Evolutionary conservation across 352 stramenopile genomes (phyloP).

Genomic region (Thalassiosira gravida): DNA sequence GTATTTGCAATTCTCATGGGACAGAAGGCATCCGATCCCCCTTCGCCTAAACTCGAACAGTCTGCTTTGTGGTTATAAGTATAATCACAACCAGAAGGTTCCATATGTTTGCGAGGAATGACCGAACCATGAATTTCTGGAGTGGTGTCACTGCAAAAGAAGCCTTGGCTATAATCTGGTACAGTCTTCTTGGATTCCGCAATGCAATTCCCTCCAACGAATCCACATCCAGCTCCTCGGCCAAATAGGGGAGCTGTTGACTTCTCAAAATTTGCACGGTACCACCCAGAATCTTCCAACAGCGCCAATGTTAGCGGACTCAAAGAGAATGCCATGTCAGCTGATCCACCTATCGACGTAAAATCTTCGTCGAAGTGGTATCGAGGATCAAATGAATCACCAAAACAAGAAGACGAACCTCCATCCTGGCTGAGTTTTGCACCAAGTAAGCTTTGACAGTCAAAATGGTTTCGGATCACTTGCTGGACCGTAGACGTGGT

Average conservation of each 20-base stretch:
- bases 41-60: constrained; percentile 18
- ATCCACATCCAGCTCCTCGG: constrained; percentile 39
- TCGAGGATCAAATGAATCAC: constrained; percentile 38
- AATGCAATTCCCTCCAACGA: constrained; percentile 46
- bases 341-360: constrained; percentile 14
- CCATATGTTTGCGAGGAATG: constrained; percentile 12
- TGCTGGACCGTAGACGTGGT: constrained; percentile 34
- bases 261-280: constrained; percentile 51
- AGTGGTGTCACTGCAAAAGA: constrained; percentile 36
- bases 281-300: constrained; percentile 66
- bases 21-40: constrained; percentile 16
- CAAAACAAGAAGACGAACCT: constrained; percentile 38
- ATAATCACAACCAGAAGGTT: constrained; percentile 48
- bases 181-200: constrained; percentile 41
- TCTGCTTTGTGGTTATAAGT: constrained; percentile 54
- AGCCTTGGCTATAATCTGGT: constrained; percentile 14
- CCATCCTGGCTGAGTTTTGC: constrained; percentile 33
- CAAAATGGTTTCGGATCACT: constrained; percentile 46
- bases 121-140: constrained; percentile 14
- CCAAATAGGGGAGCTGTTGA: constrained; percentile 46
- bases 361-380: constrained; percentile 59
- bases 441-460: constrained; percentile 36
- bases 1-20: constrained; percentile 49
- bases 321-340: constrained; percentile 49
- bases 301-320: constrained; percentile 51